phyloP scores from a whole-genome alignment of 148 eudicot genomes.

The Rhododendron molle region DNA sequence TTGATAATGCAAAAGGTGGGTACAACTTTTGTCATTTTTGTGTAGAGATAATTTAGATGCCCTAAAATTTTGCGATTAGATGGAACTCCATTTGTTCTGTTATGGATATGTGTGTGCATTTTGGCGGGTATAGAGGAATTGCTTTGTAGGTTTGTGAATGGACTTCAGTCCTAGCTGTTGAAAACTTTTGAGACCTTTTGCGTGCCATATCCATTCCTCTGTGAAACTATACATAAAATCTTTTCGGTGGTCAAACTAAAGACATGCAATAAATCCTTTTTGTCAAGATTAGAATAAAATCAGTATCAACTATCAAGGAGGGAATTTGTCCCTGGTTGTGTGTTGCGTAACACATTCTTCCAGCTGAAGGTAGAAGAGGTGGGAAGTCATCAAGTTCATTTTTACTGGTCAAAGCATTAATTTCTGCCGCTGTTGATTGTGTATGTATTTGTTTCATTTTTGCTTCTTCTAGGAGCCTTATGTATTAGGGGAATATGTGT shows the following conservation, averaged over 20 bases:
- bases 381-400: not conserved
- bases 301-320: not conserved
- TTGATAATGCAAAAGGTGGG: constrained; percentile 92
- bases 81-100: not conserved
- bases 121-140: not conserved
- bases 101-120: not conserved
- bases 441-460: not conserved
- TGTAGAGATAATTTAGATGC: not conserved
- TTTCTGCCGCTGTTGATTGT: not conserved
- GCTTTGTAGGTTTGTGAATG: not conserved
- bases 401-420: not conserved
- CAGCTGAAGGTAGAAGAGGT: not conserved
- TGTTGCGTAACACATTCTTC: not conserved
- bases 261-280: not conserved
- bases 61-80: not conserved
- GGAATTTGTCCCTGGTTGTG: not conserved
- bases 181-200: not conserved
- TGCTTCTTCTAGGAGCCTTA: not conserved
- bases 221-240: not conserved
- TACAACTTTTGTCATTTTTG: not conserved
- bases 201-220: not conserved
- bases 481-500: not conserved
- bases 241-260: not conserved
- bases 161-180: not conserved
- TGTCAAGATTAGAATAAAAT: not conserved